phyloP scores from a whole-genome alignment of 257 asterid genomes.

The Mentha longifolia region DNA sequence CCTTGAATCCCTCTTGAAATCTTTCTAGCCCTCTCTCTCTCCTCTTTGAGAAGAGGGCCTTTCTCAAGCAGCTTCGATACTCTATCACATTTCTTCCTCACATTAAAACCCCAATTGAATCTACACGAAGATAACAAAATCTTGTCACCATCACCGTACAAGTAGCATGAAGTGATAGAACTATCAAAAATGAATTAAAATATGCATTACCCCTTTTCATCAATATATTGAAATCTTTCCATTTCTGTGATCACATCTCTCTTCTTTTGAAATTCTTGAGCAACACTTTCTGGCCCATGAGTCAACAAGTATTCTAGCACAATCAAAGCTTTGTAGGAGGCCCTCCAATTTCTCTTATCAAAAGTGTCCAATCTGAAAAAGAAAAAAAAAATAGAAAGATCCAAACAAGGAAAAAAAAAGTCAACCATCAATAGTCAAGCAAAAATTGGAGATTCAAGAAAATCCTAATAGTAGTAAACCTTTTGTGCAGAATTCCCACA shows the following conservation, averaged over 20 bases:
- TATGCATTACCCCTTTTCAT: slow-evolving; percentile 71
- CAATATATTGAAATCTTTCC: slow-evolving; percentile 66
- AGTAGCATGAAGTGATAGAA: neutral
- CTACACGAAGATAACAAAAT: slow-evolving; percentile 40
- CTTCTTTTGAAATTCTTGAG: slow-evolving; percentile 74
- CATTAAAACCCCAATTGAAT: slow-evolving; percentile 80
- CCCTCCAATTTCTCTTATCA: slow-evolving; percentile 72
- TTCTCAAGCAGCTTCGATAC: slow-evolving; percentile 64
- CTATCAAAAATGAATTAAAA: neutral
- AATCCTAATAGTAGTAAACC: slow-evolving; percentile 33
- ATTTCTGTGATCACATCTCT: slow-evolving; percentile 58
- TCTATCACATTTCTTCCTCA: slow-evolving; percentile 72
- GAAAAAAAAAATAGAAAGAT: slow-evolving; percentile 23
- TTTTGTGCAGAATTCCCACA: slow-evolving; percentile 78
- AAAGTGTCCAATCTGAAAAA: slow-evolving; percentile 68
- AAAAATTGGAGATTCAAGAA: neutral
- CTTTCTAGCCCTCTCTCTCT: slow-evolving; percentile 63
- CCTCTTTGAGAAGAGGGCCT: slow-evolving; percentile 72
- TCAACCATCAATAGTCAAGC: slow-evolving; percentile 10
- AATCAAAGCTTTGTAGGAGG: slow-evolving; percentile 69
- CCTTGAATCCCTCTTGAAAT: slow-evolving; percentile 80
- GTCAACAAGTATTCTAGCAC: slow-evolving; percentile 81
- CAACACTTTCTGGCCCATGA: slow-evolving; percentile 90
- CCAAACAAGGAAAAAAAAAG: neutral
- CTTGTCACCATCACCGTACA: no score